These are phyloP conservation scores for Microcyclospora tardicrescens DNA, from an alignment of 2,329 filamentous ascomycete genomes.

Conservation along the genomic window DNA sequence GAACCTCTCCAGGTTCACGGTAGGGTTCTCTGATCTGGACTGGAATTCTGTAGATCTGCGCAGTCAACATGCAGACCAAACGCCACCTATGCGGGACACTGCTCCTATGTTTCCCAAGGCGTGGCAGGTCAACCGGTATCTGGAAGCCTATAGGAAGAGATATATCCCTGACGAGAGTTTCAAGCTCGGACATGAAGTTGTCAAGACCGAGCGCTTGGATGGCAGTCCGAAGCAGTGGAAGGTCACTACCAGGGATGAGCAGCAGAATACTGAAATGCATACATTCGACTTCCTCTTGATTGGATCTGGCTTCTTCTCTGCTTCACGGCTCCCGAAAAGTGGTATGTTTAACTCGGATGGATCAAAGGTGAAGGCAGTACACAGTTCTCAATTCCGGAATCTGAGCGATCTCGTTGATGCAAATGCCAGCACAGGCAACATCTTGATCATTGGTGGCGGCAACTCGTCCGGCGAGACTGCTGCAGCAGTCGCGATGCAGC, in stretches of 20 bases:
- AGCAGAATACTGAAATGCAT: conserved; percentile 6
- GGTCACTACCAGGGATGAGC: conserved; percentile 8
- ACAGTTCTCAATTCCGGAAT: conserved; percentile 55
- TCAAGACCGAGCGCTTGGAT: conserved; percentile 5
- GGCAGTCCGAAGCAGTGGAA: conserved; percentile 6
- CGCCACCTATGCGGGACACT: conserved; percentile 12
- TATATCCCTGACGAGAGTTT: conserved; percentile 43
- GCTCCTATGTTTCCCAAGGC: conserved; percentile 58
- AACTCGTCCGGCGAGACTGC: conserved; percentile 74
- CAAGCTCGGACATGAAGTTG: conserved; percentile 26
- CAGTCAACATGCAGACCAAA: conserved; percentile 3
- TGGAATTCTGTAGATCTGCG: conserved; percentile 43
- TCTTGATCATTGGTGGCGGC: conserved; percentile 65
- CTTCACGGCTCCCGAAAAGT: conserved; percentile 41
- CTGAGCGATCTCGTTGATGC: conserved; percentile 26
- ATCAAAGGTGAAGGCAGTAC: conserved; percentile 37
- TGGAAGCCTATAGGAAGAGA: conserved; percentile 48
- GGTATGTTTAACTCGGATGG: conserved; percentile 15
- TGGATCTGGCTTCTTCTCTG: conserved; percentile 64
- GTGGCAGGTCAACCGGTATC: conserved; percentile 63
- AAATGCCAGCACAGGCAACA: conserved; percentile 38
- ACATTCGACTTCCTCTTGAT: conserved; percentile 59
- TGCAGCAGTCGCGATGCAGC: conserved; percentile 54
- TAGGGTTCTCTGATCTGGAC: conserved; percentile 50
- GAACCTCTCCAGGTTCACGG: conserved; percentile 67